These are phyloP conservation scores for Stevia rebaudiana DNA, from an alignment of 140 eudicot species.

Conservation along the genomic window DNA sequence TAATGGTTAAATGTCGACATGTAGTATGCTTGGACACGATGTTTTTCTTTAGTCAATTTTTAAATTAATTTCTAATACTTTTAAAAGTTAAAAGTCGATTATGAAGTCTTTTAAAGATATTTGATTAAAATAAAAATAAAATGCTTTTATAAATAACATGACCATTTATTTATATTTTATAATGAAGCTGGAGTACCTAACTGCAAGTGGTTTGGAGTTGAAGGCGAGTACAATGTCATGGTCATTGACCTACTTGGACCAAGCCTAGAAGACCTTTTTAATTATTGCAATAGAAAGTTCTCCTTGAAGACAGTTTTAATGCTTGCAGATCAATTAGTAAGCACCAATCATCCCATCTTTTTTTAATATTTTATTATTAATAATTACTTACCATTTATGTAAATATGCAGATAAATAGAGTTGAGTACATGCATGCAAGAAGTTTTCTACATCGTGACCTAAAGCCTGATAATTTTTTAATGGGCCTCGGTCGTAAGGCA, in stretches of 20 bases:
- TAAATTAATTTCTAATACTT: neutral
- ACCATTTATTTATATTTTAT: neutral
- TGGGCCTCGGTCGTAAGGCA: slow-evolving; percentile 99
- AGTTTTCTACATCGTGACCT: slow-evolving; percentile 98
- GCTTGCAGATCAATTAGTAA: slow-evolving; percentile 98
- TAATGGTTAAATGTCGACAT: neutral
- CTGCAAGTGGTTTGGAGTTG: slow-evolving; percentile 96
- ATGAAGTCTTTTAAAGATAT: neutral
- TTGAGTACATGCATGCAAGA: slow-evolving; percentile 94
- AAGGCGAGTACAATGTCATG: slow-evolving; percentile 86
- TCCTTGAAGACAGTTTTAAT: slow-evolving; percentile 90
- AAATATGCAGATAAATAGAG: slow-evolving; percentile 73
- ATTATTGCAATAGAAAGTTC: slow-evolving; percentile 84
- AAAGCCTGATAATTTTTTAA: slow-evolving; percentile 95
- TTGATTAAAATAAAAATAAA: neutral
- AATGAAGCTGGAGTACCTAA: slow-evolving; percentile 82
- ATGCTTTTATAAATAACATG: neutral
- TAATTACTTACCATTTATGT: neutral
- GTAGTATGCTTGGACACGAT: neutral
- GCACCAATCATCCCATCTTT: slow-evolving; percentile 7
- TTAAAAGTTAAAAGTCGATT: neutral
- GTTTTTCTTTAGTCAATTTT: neutral
- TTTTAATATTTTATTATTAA: neutral
- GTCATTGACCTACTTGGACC: slow-evolving; percentile 99
- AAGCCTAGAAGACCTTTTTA: slow-evolving; percentile 91